phyloP scores from a whole-genome alignment of 2,329 filamentous ascomycete species.

The Bipolaris sorokiniana region DNA sequence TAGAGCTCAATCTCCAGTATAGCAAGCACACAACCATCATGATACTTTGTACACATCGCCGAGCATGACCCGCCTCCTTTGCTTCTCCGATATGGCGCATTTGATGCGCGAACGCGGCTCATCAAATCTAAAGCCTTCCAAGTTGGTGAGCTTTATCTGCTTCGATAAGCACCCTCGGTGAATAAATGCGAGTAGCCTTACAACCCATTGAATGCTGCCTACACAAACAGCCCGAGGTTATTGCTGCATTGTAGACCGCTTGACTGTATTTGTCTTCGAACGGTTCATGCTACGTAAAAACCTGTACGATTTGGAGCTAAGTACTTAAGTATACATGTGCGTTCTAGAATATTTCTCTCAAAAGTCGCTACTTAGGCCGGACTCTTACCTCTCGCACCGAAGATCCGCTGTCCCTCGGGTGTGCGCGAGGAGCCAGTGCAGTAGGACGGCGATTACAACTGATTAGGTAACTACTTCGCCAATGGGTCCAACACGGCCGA shows the following conservation, averaged over 20 bases:
- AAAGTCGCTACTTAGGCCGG: too few relatives aligned
- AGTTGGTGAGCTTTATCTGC: neutral
- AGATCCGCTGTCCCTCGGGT: neutral
- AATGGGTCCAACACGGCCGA: neutral
- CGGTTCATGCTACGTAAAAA: neutral
- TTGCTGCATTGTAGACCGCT: neutral
- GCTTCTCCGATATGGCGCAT: neutral
- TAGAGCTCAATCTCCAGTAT: too few relatives aligned
- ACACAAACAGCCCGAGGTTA: neutral
- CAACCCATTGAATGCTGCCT: neutral
- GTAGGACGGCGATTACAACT: neutral
- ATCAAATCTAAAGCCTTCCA: neutral
- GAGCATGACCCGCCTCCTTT: neutral
- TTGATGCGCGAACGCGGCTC: neutral
- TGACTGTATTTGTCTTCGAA: too few relatives aligned
- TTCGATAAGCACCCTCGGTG: neutral
- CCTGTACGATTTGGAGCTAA: too few relatives aligned
- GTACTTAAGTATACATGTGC: too few relatives aligned
- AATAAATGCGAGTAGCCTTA: neutral
- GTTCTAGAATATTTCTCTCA: too few relatives aligned
- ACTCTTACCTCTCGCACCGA: too few relatives aligned
- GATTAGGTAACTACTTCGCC: neutral
- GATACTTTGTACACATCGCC: too few relatives aligned
- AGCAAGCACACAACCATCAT: too few relatives aligned
- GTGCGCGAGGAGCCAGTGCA: neutral